phyloP scores from a whole-genome alignment of 495 filamentous ascomycete species.

The Penicillium verhagenii region DNA sequence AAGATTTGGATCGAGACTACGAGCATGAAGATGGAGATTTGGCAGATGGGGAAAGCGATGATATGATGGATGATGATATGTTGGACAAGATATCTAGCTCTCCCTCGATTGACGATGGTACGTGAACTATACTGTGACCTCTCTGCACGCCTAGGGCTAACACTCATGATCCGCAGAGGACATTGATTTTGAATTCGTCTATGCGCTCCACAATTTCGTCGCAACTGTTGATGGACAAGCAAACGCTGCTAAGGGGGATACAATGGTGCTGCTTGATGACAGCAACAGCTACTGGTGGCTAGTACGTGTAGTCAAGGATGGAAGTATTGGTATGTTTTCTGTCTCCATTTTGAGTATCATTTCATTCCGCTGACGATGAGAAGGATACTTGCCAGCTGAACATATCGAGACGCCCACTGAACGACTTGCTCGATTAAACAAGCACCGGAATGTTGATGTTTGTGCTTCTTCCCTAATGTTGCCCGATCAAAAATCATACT shows the following conservation, averaged over 20 bases:
- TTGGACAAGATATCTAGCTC: constrained; percentile 98
- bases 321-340: constrained; percentile 76
- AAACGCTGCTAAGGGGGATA: constrained; percentile 97
- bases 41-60: constrained; percentile 72
- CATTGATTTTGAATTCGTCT: constrained; percentile 99
- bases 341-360: neutral
- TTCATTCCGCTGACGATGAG: constrained; percentile 15
- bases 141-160: neutral
- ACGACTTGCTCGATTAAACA: constrained; percentile 88
- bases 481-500: constrained; percentile 7
- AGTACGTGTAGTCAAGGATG: constrained; percentile 93
- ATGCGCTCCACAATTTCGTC: constrained; percentile 95
- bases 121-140: constrained; percentile 30
- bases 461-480: constrained; percentile 25
- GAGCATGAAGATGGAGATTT: constrained; percentile 62
- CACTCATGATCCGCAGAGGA: constrained; percentile 85
- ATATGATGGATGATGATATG: constrained; percentile 80
- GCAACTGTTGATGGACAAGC: constrained; percentile 98
- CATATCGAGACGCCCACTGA: constrained; percentile 99
- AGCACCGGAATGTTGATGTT: constrained; percentile 97
- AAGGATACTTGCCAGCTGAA: constrained; percentile 94
- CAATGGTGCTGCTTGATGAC: constrained; percentile 99
- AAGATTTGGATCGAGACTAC: constrained; percentile 42
- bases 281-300: constrained; percentile 99
- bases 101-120: constrained; percentile 98